Conservation (phyloP, 2,329 filamentous ascomycete species). For the Trichoderma guizhouense region DNA sequence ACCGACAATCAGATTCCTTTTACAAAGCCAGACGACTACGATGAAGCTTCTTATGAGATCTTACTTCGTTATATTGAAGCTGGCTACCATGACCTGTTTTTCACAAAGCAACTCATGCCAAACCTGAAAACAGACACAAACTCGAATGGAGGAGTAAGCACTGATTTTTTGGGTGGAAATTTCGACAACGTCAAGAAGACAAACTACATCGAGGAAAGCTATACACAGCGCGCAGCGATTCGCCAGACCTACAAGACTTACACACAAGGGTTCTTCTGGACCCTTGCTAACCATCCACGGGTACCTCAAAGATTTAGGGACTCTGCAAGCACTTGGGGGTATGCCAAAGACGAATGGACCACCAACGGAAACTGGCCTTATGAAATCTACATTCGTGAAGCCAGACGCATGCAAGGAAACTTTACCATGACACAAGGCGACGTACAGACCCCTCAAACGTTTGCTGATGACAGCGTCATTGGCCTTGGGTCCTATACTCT, state of each 20-base stretch:
- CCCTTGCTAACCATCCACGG: conserved; percentile 21
- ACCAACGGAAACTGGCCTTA: conserved; percentile 28
- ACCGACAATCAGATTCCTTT: conserved; percentile 16
- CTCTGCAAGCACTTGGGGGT: conserved; percentile 21
- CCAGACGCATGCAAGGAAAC: conserved; percentile 25
- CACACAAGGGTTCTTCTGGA: conserved; percentile 22
- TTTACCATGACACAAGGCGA: conserved; percentile 27
- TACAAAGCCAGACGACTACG: conserved; percentile 10
- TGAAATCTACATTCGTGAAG: conserved; percentile 29
- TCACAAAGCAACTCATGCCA: conserved; percentile 17
- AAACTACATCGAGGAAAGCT: conserved; percentile 15
- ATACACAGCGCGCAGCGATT: conserved; percentile 18
- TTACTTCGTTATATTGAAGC: conserved; percentile 18
- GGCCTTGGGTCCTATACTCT: conserved; percentile 25
- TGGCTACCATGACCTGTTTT: conserved; percentile 7
- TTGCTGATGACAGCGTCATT: conserved; percentile 21
- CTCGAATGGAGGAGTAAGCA: conserved; percentile 22
- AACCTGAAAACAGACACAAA: conserved; percentile 20
- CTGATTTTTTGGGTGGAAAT: conserved; percentile 25
- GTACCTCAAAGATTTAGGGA: conserved; percentile 12
- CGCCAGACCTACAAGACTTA: conserved; percentile 19
- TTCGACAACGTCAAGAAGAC: conserved; percentile 17
- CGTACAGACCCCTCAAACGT: conserved; percentile 14
- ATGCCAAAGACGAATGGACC: conserved; percentile 27
- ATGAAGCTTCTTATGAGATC: conserved; percentile 14